Evolutionary conservation across 2,329 filamentous ascomycete species (phyloP).

Genomic region (Gliomastix tumulicola): DNA sequence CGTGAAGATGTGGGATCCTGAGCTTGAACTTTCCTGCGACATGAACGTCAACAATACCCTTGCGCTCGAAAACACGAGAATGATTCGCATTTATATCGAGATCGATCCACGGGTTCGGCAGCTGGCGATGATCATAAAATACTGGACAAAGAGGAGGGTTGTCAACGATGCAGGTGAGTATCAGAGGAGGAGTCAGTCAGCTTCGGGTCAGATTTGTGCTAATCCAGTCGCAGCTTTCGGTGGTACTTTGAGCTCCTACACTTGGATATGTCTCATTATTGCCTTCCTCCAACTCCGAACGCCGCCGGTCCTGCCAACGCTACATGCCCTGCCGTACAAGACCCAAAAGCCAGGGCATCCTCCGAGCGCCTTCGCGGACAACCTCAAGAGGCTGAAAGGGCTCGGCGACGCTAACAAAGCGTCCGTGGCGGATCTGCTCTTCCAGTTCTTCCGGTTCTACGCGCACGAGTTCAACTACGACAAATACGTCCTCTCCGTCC

Average conservation of each 20-base stretch:
- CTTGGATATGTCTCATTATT: constrained; percentile 98
- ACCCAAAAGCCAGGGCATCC: constrained; percentile 53
- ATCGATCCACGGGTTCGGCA: constrained; percentile 86
- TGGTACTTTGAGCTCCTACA: constrained; percentile 94
- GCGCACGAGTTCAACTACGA: constrained; percentile 91
- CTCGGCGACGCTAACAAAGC: constrained; percentile 78
- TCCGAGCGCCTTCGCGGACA: constrained; percentile 77
- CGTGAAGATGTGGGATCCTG: constrained; percentile 97
- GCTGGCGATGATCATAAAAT: constrained; percentile 92
- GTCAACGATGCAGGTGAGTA: constrained; percentile 90
- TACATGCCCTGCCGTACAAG: constrained; percentile 60
- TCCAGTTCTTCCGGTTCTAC: constrained; percentile 93
- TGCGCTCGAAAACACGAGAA: constrained; percentile 90
- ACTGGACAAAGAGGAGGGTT: constrained; percentile 90
- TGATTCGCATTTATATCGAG: constrained; percentile 96
- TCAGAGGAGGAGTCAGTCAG: background rate
- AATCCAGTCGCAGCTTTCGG: constrained; percentile 61
- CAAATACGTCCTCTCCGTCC: constrained; percentile 75
- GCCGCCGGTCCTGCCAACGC: constrained; percentile 74
- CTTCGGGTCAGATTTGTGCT: background rate
- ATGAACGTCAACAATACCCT: constrained; percentile 99
- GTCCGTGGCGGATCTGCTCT: constrained; percentile 77
- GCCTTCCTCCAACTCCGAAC: constrained; percentile 87
- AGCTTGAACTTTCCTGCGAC: constrained; percentile 81
- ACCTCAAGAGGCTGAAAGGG: constrained; percentile 65